Evolutionary conservation across 768 basidiomycete species (phyloP).

Genomic region (Heimioporus sp.): DNA sequence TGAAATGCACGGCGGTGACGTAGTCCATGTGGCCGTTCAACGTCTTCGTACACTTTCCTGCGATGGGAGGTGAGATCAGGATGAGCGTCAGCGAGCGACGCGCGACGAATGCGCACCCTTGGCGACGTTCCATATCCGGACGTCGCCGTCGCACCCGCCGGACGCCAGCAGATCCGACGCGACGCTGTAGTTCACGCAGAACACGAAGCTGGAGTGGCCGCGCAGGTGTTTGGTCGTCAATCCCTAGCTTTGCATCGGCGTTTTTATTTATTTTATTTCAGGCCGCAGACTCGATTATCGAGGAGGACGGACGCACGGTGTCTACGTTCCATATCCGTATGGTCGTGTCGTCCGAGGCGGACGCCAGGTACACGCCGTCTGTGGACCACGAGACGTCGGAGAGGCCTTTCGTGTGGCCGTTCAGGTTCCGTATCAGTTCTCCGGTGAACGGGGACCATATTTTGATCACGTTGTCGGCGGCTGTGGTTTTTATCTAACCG

Average conservation of each 20-base stretch:
- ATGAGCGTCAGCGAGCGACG: too few relatives aligned
- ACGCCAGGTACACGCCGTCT: slow-evolving; percentile 80
- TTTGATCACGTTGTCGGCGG: slow-evolving; percentile 75
- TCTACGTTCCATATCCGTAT: slow-evolving; percentile 89
- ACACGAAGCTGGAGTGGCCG: slow-evolving; percentile 86
- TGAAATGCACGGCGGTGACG: slow-evolving; percentile 93
- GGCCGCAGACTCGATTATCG: neutral
- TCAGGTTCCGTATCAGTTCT: slow-evolving; percentile 69
- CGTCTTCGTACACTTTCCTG: slow-evolving; percentile 83
- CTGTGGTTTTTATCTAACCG: slow-evolving; percentile 34
- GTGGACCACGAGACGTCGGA: slow-evolving; percentile 90
- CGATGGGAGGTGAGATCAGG: too few relatives aligned
- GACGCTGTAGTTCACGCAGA: slow-evolving; percentile 90
- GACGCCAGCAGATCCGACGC: slow-evolving; percentile 87
- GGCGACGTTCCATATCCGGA: slow-evolving; percentile 88
- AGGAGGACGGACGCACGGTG: slow-evolving; percentile 46
- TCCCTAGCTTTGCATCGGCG: slow-evolving; percentile 44
- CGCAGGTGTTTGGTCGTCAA: slow-evolving; percentile 67
- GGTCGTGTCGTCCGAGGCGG: slow-evolving; percentile 90
- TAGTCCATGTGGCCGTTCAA: slow-evolving; percentile 93
- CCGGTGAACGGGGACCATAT: slow-evolving; percentile 83
- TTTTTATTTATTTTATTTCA: too few relatives aligned
- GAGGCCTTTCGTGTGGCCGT: slow-evolving; percentile 77
- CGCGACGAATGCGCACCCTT: too few relatives aligned
- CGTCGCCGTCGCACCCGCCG: slow-evolving; percentile 90